Conservation (phyloP, 1,284 basidiomycete species). For the Psilocybe mexicana region DNA sequence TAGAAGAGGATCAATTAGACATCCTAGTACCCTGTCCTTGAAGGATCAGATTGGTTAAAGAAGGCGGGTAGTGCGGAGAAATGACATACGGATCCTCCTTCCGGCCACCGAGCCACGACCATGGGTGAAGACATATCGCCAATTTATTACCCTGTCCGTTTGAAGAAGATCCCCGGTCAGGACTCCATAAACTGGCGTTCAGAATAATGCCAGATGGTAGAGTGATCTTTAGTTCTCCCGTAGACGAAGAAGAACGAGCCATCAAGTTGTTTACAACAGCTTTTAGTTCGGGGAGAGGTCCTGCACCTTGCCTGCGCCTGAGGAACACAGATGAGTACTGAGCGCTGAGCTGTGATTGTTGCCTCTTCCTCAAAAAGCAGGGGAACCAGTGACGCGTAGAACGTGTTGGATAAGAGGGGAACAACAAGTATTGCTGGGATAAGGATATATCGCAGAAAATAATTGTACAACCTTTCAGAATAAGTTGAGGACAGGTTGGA, state of each 20-base stretch:
- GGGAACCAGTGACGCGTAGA: no score
- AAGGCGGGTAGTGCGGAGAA: background rate
- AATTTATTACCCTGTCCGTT: slow-evolving; percentile 35
- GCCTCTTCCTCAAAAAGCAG: no score
- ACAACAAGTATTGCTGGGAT: no score
- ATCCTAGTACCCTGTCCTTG: slow-evolving; percentile 36
- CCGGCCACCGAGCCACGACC: slow-evolving; percentile 75
- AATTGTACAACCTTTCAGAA: no score
- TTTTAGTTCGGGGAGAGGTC: background rate
- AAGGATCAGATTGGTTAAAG: background rate
- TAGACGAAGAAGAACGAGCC: background rate
- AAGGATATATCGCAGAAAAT: no score
- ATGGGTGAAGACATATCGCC: slow-evolving; percentile 73
- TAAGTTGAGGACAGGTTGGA: no score
- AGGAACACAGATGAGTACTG: no score
- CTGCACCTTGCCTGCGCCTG: no score
- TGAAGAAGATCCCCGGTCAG: slow-evolving; percentile 1
- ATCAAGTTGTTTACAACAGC: background rate
- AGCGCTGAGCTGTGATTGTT: no score
- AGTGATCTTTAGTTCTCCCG: slow-evolving; percentile 22
- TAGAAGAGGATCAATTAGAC: slow-evolving; percentile 38
- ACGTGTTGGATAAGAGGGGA: no score
- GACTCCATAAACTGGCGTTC: slow-evolving; percentile 27
- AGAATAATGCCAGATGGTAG: slow-evolving; percentile 33
- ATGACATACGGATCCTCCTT: slow-evolving; percentile 71